Evolutionary conservation across 1,284 basidiomycete genomes (phyloP).

Genomic region (Porodaedalea pini): DNA sequence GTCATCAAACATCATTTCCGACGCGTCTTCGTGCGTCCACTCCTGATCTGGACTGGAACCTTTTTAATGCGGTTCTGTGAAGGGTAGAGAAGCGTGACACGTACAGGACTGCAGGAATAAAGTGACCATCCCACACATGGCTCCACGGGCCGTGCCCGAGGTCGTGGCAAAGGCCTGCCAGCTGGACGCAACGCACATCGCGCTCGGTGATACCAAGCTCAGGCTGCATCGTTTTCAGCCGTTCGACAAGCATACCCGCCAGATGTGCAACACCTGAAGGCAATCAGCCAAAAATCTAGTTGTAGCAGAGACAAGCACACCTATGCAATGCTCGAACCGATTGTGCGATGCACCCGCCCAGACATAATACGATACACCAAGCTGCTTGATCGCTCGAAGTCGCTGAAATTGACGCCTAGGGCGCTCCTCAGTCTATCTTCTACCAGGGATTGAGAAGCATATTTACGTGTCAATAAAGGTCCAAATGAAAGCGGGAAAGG

Average conservation of each 20-base stretch:
- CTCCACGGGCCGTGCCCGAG: constrained; percentile 73
- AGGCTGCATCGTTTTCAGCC: constrained; percentile 56
- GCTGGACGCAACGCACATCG: constrained; percentile 63
- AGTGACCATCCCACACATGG: constrained; percentile 67
- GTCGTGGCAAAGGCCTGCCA: constrained; percentile 72
- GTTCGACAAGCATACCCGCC: constrained; percentile 55
- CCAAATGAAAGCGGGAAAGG: constrained; percentile 34
- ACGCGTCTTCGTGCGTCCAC: constrained; percentile 70
- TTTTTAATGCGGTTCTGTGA: constrained; percentile 21
- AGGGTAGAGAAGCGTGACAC: constrained; percentile 25
- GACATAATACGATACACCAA: constrained; percentile 70
- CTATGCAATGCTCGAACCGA: constrained; percentile 76
- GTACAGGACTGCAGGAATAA: constrained; percentile 58
- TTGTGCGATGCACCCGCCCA: constrained; percentile 76
- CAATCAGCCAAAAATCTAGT: background rate
- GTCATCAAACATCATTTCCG: constrained; percentile 69
- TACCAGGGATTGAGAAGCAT: background rate
- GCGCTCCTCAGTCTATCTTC: background rate
- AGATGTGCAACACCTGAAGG: constrained; percentile 65
- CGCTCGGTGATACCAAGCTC: constrained; percentile 60
- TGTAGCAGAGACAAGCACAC: constrained; percentile 35
- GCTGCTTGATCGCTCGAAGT: constrained; percentile 69
- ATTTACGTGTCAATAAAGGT: constrained; percentile 47
- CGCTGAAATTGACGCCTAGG: constrained; percentile 72
- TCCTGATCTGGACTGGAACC: constrained; percentile 35